Conservation (phyloP, 768 basidiomycete species). For the Lactarius psammicola region DNA sequence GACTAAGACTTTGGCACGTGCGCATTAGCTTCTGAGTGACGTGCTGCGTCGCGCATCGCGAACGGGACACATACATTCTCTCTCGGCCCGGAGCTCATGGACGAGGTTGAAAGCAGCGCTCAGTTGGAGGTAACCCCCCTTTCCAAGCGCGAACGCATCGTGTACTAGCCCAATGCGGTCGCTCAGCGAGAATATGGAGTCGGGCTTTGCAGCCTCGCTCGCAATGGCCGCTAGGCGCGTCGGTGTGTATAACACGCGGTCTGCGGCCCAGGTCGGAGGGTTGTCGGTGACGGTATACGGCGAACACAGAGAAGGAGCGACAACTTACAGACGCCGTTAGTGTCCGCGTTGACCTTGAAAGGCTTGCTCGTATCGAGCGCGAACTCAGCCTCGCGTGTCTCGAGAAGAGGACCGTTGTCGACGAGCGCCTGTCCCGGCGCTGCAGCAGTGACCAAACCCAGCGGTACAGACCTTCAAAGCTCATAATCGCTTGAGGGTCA, state of each 20-base stretch:
- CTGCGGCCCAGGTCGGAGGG: slow-evolving; percentile 41
- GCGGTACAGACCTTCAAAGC: slow-evolving; percentile 67
- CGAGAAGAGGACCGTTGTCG: slow-evolving; percentile 63
- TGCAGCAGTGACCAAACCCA: slow-evolving; percentile 66
- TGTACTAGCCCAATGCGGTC: slow-evolving; percentile 91
- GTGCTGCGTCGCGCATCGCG: background rate
- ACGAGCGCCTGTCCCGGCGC: slow-evolving; percentile 54
- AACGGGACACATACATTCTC: slow-evolving; percentile 55
- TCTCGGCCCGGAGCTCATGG: slow-evolving; percentile 65
- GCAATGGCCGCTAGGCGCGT: slow-evolving; percentile 79
- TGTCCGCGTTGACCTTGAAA: slow-evolving; percentile 91
- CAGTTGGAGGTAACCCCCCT: slow-evolving; percentile 76
- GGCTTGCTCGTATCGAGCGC: slow-evolving; percentile 68
- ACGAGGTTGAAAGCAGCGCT: slow-evolving; percentile 77
- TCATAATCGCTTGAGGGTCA: background rate
- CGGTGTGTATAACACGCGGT: slow-evolving; percentile 83
- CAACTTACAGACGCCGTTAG: slow-evolving; percentile 81
- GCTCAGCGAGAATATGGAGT: slow-evolving; percentile 69
- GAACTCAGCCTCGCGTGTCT: slow-evolving; percentile 64
- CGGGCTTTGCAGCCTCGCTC: slow-evolving; percentile 64
- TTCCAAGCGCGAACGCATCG: slow-evolving; percentile 77
- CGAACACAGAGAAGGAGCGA: background rate
- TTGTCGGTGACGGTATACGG: background rate
- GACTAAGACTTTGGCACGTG: slow-evolving; percentile 58
- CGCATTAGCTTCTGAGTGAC: slow-evolving; percentile 8